These are phyloP conservation scores for Agrocybe pediades DNA, from an alignment of 768 basidiomycete genomes.

Conservation along the genomic window DNA sequence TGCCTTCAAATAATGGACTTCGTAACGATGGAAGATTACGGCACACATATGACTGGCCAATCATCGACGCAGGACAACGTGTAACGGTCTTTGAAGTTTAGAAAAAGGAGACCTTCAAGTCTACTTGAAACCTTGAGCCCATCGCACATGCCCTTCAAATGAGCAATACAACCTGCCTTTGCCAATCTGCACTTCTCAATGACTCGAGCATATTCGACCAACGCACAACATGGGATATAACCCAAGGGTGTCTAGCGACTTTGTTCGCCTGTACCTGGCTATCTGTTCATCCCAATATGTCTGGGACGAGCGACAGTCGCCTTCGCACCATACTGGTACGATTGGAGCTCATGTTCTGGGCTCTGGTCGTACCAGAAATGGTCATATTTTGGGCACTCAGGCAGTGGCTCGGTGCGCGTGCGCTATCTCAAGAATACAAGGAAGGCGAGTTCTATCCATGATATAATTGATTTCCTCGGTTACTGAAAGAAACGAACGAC, in stretches of 20 bases:
- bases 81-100: too few relatives aligned
- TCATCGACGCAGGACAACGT: too few relatives aligned
- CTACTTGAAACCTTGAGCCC: too few relatives aligned
- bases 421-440: not conserved
- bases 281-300: constrained; percentile 6
- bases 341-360: not conserved
- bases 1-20: too few relatives aligned
- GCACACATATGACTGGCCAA: too few relatives aligned
- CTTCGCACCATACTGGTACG: not conserved
- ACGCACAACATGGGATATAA: constrained; percentile 1
- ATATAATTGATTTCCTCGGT: not conserved
- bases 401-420: constrained; percentile 17
- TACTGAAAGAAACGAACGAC: too few relatives aligned
- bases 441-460: not conserved
- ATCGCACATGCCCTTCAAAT: too few relatives aligned
- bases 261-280: constrained; percentile 10
- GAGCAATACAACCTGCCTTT: too few relatives aligned
- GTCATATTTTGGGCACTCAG: constrained; percentile 17
- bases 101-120: too few relatives aligned
- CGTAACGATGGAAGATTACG: too few relatives aligned
- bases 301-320: not conserved
- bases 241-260: constrained; percentile 5
- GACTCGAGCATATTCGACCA: too few relatives aligned
- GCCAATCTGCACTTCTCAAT: too few relatives aligned
- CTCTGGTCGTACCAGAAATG: constrained; percentile 9